Evolutionary conservation across 305 asterid genomes (phyloP), one percentile per base, ranked within the genome.

Genomic region (Ajuga reptans): DNA sequence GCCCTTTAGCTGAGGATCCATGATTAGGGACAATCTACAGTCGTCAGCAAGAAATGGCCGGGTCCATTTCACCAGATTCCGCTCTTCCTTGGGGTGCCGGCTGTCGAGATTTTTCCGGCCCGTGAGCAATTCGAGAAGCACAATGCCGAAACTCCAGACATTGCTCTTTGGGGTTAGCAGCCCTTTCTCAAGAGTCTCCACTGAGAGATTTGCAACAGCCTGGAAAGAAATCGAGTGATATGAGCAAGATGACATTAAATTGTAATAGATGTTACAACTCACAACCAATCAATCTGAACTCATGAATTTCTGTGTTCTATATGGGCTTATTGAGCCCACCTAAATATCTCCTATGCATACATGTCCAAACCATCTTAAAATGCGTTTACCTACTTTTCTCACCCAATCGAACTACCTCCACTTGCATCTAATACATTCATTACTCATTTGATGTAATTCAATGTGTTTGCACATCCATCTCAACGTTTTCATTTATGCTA

Each of bases 61-160:
- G 77, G 87, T 89, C 99, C 99, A 94, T 68, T 91, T 94, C 15
- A 94, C 92, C 37, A 94, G 78, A 79, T 91, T 94, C 39, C 93
- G 79, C 83, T 94, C 99, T 81, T 94, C 99, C 78, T 86, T 94
- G 1, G 92, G 86, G 54, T 84, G 88, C 68, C 89, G 84, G 68
- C 79, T 84, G 65, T 91, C 96, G 3, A 89, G 91, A 57, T 89
- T 87, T 79, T 86, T 94, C 82, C 96, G 79, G 43, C 99, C 99
- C 0, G 98, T 89, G 39, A 94, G 96, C 86, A 94, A 66, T 82
- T 91, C 99, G 16, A 94, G 96, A 68, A 94, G 96, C 68, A 94
- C 82, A 47, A 94, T 86, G 36, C 99, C 99, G 11, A 91, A 94
- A 75, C 99, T 91, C 99, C 99, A 94, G 4, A 91, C 99, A 54